Evolutionary conservation across 73 alveolate species (phyloP).

Genomic region (Paramecium tetraurelia): DNA sequence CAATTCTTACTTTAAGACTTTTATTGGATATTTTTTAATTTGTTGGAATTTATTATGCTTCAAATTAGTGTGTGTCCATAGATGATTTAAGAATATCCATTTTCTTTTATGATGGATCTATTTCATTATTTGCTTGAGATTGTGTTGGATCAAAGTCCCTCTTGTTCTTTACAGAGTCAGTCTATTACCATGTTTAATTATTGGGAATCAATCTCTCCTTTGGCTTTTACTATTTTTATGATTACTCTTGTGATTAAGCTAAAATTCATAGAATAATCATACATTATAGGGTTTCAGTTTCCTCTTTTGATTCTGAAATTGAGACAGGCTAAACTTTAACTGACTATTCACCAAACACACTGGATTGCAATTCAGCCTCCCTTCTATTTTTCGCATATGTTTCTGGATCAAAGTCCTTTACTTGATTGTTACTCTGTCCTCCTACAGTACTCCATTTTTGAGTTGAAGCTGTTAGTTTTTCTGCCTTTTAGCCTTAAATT

Average conservation of each 20-base stretch:
- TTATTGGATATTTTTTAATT: not conserved
- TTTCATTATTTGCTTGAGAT: not conserved
- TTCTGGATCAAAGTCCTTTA: slow-evolving; percentile 32
- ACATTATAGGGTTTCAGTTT: not conserved
- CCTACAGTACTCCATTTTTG: slow-evolving; percentile 21
- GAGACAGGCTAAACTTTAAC: not conserved
- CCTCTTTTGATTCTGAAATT: slow-evolving; percentile 7
- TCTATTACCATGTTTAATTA: slow-evolving; percentile 37
- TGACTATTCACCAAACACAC: not conserved
- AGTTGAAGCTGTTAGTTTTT: slow-evolving; percentile 15
- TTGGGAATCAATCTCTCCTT: slow-evolving; percentile 36
- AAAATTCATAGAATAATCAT: not conserved
- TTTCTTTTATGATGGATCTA: not conserved
- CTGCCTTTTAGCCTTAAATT: not conserved
- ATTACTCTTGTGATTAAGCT: not conserved
- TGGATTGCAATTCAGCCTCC: not conserved
- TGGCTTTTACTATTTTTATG: not conserved
- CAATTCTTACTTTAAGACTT: not conserved
- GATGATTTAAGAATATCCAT: not conserved
- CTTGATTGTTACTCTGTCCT: not conserved
- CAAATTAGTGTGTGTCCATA: slow-evolving; percentile 8
- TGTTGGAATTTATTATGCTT: slow-evolving; percentile 6
- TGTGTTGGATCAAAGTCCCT: not conserved
- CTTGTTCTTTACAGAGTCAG: not conserved
- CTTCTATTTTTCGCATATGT: slow-evolving; percentile 33